phyloP scores from a whole-genome alignment of 2,329 filamentous ascomycete genomes.

The Fusarium incarnatum region DNA sequence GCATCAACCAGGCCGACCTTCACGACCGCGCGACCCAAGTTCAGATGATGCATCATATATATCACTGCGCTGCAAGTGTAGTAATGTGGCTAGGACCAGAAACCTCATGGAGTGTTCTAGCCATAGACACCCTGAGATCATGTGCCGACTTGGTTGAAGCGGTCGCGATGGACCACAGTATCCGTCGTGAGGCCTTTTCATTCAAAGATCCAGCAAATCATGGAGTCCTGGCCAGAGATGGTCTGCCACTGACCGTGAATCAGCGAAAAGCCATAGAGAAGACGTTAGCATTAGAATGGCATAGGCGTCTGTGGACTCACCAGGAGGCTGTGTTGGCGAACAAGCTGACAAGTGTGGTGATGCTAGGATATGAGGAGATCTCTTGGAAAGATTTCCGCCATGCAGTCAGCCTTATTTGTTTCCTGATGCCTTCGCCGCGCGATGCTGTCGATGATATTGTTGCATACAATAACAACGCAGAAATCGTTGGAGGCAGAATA shows the following conservation, averaged over 20 bases:
- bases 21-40: not conserved
- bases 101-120: not conserved
- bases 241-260: accelerated
- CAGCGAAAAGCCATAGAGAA: not conserved
- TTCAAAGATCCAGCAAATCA: not conserved
- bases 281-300: not conserved
- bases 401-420: not conserved
- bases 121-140: not conserved
- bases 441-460: not conserved
- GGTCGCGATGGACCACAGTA: not conserved
- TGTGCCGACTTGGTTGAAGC: not conserved
- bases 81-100: slow-evolving; percentile 3
- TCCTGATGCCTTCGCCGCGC: not conserved
- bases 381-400: not conserved
- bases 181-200: accelerated
- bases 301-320: not conserved
- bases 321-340: not conserved
- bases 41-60: not conserved
- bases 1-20: not conserved
- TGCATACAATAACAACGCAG: not conserved
- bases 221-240: not conserved
- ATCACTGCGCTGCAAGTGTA: not conserved
- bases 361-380: not conserved
- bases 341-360: not conserved
- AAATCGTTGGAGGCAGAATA: not conserved